Evolutionary conservation across 2,329 filamentous ascomycete species (phyloP).

Genomic region (Pyrenophora graminea): DNA sequence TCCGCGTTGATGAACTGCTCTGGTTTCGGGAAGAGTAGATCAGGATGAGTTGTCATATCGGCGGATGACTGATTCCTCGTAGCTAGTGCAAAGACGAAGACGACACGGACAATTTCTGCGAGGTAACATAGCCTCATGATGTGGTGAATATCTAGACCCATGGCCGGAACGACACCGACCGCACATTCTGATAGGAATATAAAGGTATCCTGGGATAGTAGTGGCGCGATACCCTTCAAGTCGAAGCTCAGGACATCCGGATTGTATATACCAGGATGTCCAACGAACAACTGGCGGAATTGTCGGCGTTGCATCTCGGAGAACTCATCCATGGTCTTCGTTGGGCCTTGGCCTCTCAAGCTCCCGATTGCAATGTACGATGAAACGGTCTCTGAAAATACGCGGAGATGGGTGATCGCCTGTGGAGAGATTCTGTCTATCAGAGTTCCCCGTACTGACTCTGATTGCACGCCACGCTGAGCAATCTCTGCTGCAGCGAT

Average conservation of each 20-base stretch:
- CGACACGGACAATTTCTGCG: constrained; percentile 85
- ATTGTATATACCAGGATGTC: constrained; percentile 49
- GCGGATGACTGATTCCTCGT: constrained; percentile 11
- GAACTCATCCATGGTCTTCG: constrained; percentile 69
- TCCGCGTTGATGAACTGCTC: constrained; percentile 34
- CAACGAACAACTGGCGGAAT: constrained; percentile 74
- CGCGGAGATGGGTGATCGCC: constrained; percentile 80
- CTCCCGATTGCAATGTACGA: constrained; percentile 81
- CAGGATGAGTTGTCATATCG: constrained; percentile 3
- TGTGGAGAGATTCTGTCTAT: constrained; percentile 85
- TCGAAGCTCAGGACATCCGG: constrained; percentile 48
- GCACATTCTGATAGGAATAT: constrained; percentile 80
- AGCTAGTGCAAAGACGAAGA: constrained; percentile 56
- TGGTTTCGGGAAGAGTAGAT: constrained; percentile 15
- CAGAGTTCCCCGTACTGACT: constrained; percentile 69
- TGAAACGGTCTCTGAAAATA: constrained; percentile 84
- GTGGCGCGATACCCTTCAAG: constrained; percentile 52
- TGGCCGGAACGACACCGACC: constrained; percentile 68
- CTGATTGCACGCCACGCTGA: constrained; percentile 79
- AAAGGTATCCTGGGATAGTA: constrained; percentile 74
- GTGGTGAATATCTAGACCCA: constrained; percentile 75
- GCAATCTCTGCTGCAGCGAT: constrained; percentile 90
- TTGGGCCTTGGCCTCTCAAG: constrained; percentile 64
- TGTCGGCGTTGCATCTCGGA: constrained; percentile 70
- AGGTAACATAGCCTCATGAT: constrained; percentile 85